Conservation (phyloP, 208 protist species). For the Leishmania mexicana region DNA sequence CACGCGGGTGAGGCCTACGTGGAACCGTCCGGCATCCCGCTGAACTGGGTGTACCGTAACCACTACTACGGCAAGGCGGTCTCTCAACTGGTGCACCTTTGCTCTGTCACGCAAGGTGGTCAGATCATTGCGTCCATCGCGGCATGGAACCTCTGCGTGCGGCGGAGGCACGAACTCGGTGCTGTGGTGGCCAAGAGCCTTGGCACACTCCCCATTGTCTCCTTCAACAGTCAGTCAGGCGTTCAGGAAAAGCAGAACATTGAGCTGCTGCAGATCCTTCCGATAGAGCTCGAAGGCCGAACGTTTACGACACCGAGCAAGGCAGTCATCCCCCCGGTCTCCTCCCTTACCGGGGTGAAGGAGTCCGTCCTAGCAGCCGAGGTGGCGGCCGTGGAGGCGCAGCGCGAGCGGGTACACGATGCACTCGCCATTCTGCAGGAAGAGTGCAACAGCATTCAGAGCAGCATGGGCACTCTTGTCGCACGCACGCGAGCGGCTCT, state of each 20-base stretch:
- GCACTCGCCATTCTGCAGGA: constrained; percentile 51
- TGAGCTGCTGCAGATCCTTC: constrained; percentile 63
- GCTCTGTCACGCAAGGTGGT: constrained; percentile 73
- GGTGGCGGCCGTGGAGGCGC: constrained; percentile 60
- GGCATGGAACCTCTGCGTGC: constrained; percentile 70
- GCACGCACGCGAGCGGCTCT: constrained; percentile 43
- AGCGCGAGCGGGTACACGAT: constrained; percentile 49
- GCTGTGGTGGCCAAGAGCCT: constrained; percentile 51
- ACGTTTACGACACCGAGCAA: constrained; percentile 45
- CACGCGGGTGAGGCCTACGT: constrained; percentile 75
- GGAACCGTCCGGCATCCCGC: constrained; percentile 68
- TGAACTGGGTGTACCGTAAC: constrained; percentile 45
- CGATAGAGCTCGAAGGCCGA: constrained; percentile 47
- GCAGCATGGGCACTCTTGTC: constrained; percentile 42
- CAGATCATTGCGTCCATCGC: constrained; percentile 73
- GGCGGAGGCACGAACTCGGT: constrained; percentile 59
- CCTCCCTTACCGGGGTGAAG: constrained; percentile 48
- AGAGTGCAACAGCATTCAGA: constrained; percentile 59
- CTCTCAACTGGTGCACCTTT: constrained; percentile 76
- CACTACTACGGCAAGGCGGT: constrained; percentile 89
- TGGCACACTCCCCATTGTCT: constrained; percentile 63
- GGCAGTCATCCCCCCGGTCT: constrained; percentile 33
- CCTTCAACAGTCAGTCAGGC: constrained; percentile 70
- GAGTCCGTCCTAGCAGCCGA: constrained; percentile 58
- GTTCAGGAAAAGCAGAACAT: constrained; percentile 72